These are phyloP conservation scores for Aspergillus nanangensis DNA, from an alignment of 495 filamentous ascomycete genomes.

Conservation along the genomic window DNA sequence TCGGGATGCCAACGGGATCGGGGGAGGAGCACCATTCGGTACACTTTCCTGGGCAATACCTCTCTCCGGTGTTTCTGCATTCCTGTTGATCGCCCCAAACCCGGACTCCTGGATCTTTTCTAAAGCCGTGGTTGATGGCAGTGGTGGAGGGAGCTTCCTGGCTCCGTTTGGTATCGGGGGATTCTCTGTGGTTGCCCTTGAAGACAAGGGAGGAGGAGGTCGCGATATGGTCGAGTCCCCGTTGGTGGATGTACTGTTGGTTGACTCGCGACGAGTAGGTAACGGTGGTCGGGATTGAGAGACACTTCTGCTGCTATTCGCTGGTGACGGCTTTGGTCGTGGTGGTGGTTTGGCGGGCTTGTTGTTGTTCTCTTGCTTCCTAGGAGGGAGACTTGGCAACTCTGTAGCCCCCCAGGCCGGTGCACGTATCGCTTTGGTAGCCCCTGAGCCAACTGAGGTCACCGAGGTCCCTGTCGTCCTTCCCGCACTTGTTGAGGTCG, in stretches of 20 bases:
- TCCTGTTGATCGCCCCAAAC: conserved; percentile 36
- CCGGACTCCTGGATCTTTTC: conserved; percentile 33
- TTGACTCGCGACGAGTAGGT: conserved; percentile 15
- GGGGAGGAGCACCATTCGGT: conserved; percentile 40
- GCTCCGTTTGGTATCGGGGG: conserved; percentile 17
- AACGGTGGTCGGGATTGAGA: conserved; percentile 11
- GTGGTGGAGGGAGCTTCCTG: conserved; percentile 33
- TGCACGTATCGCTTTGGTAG: conserved; percentile 26
- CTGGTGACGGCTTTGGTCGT: conserved; percentile 19
- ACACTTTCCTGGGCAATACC: conserved; percentile 8
- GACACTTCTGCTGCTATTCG: conserved; percentile 14
- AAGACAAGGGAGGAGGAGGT: conserved; percentile 28
- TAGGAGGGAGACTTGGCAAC: conserved; percentile 42
- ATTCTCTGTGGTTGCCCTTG: conserved; percentile 19
- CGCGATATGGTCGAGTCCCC: conserved; percentile 4
- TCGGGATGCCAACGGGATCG: conserved; percentile 52
- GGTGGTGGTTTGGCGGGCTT: conserved; percentile 14
- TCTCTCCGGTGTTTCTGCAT: conserved; percentile 1
- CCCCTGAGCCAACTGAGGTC: conserved; percentile 28
- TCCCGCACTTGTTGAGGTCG: conserved; percentile 33
- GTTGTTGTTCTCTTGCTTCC: conserved; percentile 18
- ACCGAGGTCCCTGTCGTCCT: conserved; percentile 27
- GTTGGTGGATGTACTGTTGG: conserved; percentile 10
- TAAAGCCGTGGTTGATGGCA: conserved; percentile 21
- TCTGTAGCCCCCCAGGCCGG: conserved; percentile 43